Evolutionary conservation across 345 rosid genomes (phyloP), one percentile per base, ranked within the genome.

Genomic region (Gossypium thurberi): DNA sequence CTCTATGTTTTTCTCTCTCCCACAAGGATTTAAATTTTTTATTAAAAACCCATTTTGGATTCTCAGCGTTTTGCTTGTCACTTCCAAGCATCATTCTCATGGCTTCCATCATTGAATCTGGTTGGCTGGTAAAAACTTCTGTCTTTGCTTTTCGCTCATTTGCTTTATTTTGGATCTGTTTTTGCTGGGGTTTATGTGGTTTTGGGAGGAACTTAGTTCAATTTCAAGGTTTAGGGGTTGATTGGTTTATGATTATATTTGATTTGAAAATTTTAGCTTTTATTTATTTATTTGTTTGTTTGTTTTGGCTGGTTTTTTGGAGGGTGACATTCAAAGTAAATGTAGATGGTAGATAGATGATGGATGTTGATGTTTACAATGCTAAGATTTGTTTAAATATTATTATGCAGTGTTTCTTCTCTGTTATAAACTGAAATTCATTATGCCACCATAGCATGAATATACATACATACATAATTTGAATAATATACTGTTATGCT

Each of bases 41-140:
- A 2, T 21, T 43, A 12, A 12, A 65, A 8, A 1, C 73, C 70
- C 47, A 20, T 43, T 60, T 28, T 26, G 65, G 25, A 25, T 65
- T 33, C 58, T 71, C 66, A 57, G 3, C 25, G 15, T 26, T 43
- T 50, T 53, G 40, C 25, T 50, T 51, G 4, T 65, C 61, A 46
- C 62, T 37, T 62, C 81, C 65, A 42, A 73, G 40, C 40, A 33
- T 33, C 40, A 33, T 48, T 76, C 73, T 72, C 77, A 92, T 92
- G 98, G 97, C 85, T 77, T 86, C 90, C 58, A 26, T 86, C 75
- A 69, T 93, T 69, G 91, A 93, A 81, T 84, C 93, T 69, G 84
- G 86, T 47, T 93, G 98, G 98, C 88, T 73, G 95, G 98, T 93
- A 86, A 23, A 28, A 28, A 33, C 40, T 48, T 83, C 68, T 65